phyloP scores from a whole-genome alignment of 129 eudicot species.

The Solidago caesia region DNA sequence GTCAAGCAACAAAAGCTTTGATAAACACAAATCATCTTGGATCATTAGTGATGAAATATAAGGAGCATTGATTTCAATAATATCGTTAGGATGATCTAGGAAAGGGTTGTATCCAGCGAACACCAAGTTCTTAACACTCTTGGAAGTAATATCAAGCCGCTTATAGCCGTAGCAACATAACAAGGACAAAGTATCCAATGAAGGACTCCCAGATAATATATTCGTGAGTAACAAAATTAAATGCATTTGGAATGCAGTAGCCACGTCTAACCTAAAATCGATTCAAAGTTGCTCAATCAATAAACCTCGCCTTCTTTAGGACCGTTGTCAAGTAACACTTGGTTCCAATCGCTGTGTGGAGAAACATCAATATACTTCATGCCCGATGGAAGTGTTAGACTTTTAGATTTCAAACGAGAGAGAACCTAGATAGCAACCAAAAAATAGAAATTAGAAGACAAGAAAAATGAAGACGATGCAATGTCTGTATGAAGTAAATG shows the following conservation, averaged over 20 bases:
- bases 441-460: not conserved
- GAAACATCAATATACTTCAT: not conserved
- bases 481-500: not conserved
- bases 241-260: too few relatives aligned
- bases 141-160: not conserved
- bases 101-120: not conserved
- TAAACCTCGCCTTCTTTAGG: too few relatives aligned
- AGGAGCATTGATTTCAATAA: not conserved
- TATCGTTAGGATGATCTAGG: not conserved
- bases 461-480: not conserved
- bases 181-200: not conserved
- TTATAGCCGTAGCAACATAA: not conserved
- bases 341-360: too few relatives aligned
- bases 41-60: not conserved
- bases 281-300: too few relatives aligned
- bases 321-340: too few relatives aligned
- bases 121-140: not conserved
- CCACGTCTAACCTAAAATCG: too few relatives aligned
- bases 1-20: not conserved
- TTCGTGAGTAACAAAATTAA: too few relatives aligned
- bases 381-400: not conserved
- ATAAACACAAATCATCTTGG: too few relatives aligned
- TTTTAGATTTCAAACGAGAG: conserved; percentile 16
- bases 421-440: not conserved
- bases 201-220: not conserved